Conservation (phyloP, 306 rosid species). For the Malus fusca region DNA sequence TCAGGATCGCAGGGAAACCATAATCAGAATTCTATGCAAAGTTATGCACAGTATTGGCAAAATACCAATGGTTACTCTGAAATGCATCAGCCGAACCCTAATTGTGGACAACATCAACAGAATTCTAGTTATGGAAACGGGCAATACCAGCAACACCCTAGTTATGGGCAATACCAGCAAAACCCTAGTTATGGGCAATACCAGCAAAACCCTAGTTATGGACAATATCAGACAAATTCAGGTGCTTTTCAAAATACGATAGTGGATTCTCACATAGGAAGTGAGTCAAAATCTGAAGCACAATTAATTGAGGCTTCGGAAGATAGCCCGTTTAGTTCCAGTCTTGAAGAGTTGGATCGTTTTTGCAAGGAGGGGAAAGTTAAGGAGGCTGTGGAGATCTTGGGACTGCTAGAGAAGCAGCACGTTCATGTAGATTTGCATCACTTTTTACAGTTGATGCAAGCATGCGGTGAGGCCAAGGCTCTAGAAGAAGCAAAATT, state of each 20-base stretch:
- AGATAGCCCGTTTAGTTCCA: conserved; percentile 24
- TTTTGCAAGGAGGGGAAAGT: conserved; percentile 60
- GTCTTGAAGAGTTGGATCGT: conserved; percentile 51
- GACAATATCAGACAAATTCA: conserved; percentile 3
- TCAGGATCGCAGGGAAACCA: conserved; percentile 24
- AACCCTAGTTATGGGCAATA: neutral
- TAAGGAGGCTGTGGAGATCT: conserved; percentile 64
- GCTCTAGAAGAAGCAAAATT: conserved; percentile 58
- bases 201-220: neutral
- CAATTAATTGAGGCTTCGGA: conserved; percentile 19
- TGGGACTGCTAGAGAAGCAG: conserved; percentile 37
- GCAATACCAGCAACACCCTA: no score
- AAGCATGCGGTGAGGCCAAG: conserved; percentile 49
- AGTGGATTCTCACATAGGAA: conserved; percentile 24
- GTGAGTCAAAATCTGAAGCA: conserved; percentile 22
- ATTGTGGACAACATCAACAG: no score
- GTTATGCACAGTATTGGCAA: conserved; percentile 15
- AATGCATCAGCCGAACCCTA: no score
- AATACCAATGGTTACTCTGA: conserved; percentile 1
- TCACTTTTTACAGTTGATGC: conserved; percentile 39
- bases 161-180: neutral
- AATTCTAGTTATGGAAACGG: no score
- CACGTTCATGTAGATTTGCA: conserved; percentile 44
- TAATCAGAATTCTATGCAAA: conserved; percentile 13
- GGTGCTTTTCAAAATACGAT: conserved; percentile 18